A percentile compares a stretch with the other conserved stretches of the same genome.
phyloP scores from a whole-genome alignment of 345 rosid species.

The Theobroma cacao region DNA sequence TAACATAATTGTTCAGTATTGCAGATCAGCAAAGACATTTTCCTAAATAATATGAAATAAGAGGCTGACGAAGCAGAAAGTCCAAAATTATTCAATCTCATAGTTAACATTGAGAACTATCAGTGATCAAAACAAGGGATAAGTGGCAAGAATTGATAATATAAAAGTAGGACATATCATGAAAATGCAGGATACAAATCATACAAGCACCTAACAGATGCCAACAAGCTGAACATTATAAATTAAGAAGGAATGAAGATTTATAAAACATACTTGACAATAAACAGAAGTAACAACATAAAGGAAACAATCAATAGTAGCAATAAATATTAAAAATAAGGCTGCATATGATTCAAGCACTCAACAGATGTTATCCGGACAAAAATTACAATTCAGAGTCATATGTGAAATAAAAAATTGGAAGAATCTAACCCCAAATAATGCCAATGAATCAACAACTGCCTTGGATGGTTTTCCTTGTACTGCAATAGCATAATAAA shows the following conservation, averaged over 20 bases:
- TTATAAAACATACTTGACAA: not conserved
- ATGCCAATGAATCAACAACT: conserved; percentile 85
- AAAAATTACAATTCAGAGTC: not conserved
- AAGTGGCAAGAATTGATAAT: not conserved
- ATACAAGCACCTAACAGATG: not conserved
- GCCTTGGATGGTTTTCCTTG: conserved; percentile 91
- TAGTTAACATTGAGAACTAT: not conserved
- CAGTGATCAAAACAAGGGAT: not conserved
- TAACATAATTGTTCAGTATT: not conserved
- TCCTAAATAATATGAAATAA: not conserved
- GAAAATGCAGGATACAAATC: not conserved
- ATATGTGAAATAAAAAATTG: conserved; percentile 3
- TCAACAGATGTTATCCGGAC: not conserved
- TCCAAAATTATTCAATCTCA: not conserved
- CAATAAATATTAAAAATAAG: not conserved
- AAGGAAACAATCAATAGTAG: not conserved
- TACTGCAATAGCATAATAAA: conserved; percentile 48
- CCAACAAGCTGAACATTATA: not conserved
- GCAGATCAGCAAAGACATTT: not conserved
- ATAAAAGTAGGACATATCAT: not conserved
- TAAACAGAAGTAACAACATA: not conserved
- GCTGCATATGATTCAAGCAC: not conserved
- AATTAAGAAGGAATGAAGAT: not conserved
- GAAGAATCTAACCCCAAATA: conserved; percentile 80
- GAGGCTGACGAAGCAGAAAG: not conserved